Conservation (phyloP, 2,329 filamentous ascomycete species). For the Bretziella fagacearum region DNA sequence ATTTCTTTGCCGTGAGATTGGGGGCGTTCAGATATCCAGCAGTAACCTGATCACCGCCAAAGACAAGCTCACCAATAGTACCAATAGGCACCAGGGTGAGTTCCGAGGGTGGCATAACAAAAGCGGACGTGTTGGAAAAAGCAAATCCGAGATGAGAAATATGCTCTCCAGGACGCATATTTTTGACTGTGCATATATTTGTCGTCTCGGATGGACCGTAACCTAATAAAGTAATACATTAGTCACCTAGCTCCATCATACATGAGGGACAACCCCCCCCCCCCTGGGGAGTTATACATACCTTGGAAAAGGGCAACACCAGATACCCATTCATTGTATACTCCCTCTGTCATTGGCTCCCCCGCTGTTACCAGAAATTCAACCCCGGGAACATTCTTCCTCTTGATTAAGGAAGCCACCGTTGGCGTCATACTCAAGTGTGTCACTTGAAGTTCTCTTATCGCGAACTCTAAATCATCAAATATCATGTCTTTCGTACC, state of each 20-base stretch:
- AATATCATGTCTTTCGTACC: constrained; percentile 60
- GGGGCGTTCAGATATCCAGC: constrained; percentile 55
- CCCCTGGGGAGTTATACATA: constrained; percentile 17
- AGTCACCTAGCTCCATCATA: too few species aligned
- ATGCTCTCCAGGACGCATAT: constrained; percentile 38
- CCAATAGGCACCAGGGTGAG: constrained; percentile 44
- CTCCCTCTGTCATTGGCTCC: constrained; percentile 57
- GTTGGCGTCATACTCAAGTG: constrained; percentile 78
- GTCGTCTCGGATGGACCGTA: constrained; percentile 79
- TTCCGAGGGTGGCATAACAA: constrained; percentile 36
- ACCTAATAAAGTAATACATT: constrained; percentile 22
- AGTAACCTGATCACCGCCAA: constrained; percentile 69
- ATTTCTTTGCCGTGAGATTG: constrained; percentile 44
- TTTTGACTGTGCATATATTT: constrained; percentile 67
- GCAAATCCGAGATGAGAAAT: constrained; percentile 62
- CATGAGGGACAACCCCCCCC: background rate
- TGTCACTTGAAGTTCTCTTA: constrained; percentile 47
- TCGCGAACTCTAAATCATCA: constrained; percentile 49
- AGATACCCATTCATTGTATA: constrained; percentile 46
- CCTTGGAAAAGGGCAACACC: constrained; percentile 54
- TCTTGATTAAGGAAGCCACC: constrained; percentile 58
- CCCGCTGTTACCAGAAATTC: constrained; percentile 66
- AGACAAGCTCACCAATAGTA: constrained; percentile 67
- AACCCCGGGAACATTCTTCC: constrained; percentile 50
- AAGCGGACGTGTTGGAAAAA: constrained; percentile 58